Conservation (phyloP, 495 filamentous ascomycete genomes). For the Hypoxylon cercidicola region DNA sequence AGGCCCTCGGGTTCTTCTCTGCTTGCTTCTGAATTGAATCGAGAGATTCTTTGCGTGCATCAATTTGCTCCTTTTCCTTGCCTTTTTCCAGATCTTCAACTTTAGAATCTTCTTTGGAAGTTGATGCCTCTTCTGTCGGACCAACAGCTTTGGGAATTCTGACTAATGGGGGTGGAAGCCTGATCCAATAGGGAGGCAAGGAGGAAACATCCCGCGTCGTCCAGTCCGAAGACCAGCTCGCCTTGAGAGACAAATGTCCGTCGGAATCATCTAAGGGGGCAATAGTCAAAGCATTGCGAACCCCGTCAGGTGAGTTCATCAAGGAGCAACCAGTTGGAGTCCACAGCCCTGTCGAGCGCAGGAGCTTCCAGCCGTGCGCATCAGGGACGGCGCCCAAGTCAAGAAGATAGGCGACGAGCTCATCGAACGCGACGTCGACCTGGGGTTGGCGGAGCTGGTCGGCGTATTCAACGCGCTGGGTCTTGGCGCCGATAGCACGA, state of each 20-base stretch:
- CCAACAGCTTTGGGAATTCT: conserved; percentile 14
- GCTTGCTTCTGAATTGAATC: conserved; percentile 48
- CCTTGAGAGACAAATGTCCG: conserved; percentile 67
- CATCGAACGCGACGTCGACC: conserved; percentile 71
- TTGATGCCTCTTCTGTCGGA: conserved; percentile 2
- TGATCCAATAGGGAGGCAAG: conserved; percentile 72
- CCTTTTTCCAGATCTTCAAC: conserved; percentile 15
- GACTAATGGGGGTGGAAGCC: conserved; percentile 52
- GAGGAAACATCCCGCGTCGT: conserved; percentile 61
- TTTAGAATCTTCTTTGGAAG: background rate
- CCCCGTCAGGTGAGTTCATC: conserved; percentile 63
- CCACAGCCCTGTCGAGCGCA: conserved; percentile 70
- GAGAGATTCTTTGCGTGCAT: conserved; percentile 47
- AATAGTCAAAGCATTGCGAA: conserved; percentile 64
- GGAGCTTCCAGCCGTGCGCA: conserved; percentile 65
- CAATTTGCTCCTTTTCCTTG: conserved; percentile 26
- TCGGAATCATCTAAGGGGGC: conserved; percentile 69
- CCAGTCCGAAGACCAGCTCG: conserved; percentile 67
- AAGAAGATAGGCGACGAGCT: conserved; percentile 68
- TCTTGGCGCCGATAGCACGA: conserved; percentile 66
- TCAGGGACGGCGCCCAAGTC: conserved; percentile 71
- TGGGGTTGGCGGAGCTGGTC: conserved; percentile 73
- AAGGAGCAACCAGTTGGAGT: conserved; percentile 69
- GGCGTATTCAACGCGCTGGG: conserved; percentile 70
- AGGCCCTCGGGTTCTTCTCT: conserved; percentile 27